Evolutionary conservation across 768 basidiomycete genomes (phyloP), one percentile per base, ranked within the genome.

Genomic region (Galerina marginata): DNA sequence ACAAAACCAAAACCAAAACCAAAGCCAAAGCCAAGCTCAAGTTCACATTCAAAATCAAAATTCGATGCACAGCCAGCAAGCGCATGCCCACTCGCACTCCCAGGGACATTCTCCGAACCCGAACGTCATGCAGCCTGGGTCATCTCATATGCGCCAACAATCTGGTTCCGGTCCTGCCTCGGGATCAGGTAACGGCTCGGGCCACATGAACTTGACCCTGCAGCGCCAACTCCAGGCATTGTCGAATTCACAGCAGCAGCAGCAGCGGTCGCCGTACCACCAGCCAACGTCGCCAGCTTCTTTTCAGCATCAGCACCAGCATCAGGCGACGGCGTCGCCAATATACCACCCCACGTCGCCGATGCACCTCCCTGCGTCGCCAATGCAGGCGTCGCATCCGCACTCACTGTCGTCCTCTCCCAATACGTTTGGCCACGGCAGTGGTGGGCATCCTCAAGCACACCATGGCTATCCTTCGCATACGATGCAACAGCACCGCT

Each of bases 171-270:
- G 16, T 47, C 6, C 46, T 7, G 29, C 29, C 29, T 5, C 29
- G 29, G 29, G 29, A 5, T 33, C 29, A 33, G 29, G 29, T 33
- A 7, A 7, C 4, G 29, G 29, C 7, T 33, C 29, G 7, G 29
- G 29, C 29, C 29, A 33, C 16, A 25, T 51, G 20, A 51, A 37
- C 29, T 50, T 51, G 12, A 60, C 46, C 42, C 45, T 67, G 11
- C 62, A 67, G 23, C 55, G 63, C 11, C 67, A 69, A 44, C 46
- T 66, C 4, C 65, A 66, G 44, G 67, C 63, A 3, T 51, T 69
- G 1, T 47, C 65, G n/a, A 53, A 45, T 12, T 40, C 26, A 3
- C 61, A 60, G 15, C 59, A 59, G 14, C 62, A 60, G 33, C 64
- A 62, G 25, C 65, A 62, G 26, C 33, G 48, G 1, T 59, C 51